Conservation (phyloP, 2,329 filamentous ascomycete species). For the Neonectria hederae region DNA sequence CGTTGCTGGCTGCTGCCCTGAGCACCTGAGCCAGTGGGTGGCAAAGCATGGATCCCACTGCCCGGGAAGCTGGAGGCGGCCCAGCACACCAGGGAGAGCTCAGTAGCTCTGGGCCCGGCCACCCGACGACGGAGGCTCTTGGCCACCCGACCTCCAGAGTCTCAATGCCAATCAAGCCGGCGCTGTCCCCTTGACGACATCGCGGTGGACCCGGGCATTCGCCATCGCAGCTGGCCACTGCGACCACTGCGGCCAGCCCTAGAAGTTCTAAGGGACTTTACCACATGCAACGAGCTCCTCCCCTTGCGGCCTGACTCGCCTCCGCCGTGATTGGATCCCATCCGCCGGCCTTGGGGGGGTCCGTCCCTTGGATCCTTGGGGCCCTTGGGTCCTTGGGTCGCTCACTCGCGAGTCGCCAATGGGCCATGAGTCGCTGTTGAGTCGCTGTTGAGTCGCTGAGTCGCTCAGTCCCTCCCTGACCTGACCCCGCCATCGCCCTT, state of each 20-base stretch:
- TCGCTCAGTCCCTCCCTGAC: slow-evolving; percentile 21
- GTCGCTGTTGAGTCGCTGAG: neutral
- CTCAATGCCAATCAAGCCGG: slow-evolving; percentile 34
- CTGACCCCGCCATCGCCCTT: slow-evolving; percentile 38
- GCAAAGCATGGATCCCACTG: neutral
- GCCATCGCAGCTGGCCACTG: slow-evolving; percentile 21
- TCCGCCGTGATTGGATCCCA: slow-evolving; percentile 39
- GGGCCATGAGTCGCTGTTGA: neutral
- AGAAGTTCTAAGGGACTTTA: slow-evolving; percentile 31
- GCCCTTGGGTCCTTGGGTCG: slow-evolving; percentile 33
- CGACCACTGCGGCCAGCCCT: slow-evolving; percentile 22
- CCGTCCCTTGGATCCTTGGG: slow-evolving; percentile 14
- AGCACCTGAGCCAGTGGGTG: slow-evolving; percentile 11
- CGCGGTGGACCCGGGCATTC: slow-evolving; percentile 39
- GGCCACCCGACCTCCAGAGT: slow-evolving; percentile 10
- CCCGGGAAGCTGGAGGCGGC: slow-evolving; percentile 8
- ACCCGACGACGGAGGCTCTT: slow-evolving; percentile 16
- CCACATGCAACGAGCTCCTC: slow-evolving; percentile 39
- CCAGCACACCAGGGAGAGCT: neutral
- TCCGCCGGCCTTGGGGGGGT: slow-evolving; percentile 30
- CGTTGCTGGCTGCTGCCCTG: slow-evolving; percentile 7
- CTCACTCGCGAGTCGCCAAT: neutral
- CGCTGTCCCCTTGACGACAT: slow-evolving; percentile 27
- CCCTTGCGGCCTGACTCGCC: slow-evolving; percentile 41
- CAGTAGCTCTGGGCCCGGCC: slow-evolving; percentile 9